Evolutionary conservation across 2,329 filamentous ascomycete genomes (phyloP).

Genomic region (Colletotrichum graminicola): DNA sequence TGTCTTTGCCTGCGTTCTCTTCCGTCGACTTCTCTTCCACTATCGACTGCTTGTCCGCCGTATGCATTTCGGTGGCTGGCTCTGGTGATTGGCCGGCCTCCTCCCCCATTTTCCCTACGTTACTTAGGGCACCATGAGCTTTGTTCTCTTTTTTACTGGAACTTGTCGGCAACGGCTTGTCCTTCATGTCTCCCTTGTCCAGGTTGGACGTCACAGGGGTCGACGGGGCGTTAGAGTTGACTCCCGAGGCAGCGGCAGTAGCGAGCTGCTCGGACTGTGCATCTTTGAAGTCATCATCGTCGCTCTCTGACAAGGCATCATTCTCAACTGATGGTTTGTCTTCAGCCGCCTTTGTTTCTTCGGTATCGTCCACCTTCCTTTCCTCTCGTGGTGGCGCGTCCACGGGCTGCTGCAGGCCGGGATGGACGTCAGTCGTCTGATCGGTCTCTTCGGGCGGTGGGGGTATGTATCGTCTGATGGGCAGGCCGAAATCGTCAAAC

Average conservation of each 20-base stretch:
- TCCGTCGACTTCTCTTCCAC: neutral
- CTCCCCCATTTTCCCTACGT: neutral
- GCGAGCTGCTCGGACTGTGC: constrained; percentile 43
- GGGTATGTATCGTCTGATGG: constrained; percentile 65
- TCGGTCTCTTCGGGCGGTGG: constrained; percentile 44
- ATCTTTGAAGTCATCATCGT: constrained; percentile 47
- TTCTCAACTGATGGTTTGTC: constrained; percentile 25
- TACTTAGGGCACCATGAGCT: neutral
- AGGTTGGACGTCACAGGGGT: constrained; percentile 32
- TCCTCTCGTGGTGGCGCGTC: constrained; percentile 23
- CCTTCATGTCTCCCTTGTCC: constrained; percentile 24
- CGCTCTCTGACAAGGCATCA: constrained; percentile 45
- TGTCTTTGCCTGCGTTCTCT: constrained; percentile 3
- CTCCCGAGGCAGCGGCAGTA: constrained; percentile 27
- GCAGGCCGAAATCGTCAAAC: constrained; percentile 79
- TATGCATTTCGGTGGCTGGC: neutral
- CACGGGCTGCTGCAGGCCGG: constrained; percentile 19
- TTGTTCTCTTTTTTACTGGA: constrained; percentile 25
- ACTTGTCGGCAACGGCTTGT: constrained; percentile 10
- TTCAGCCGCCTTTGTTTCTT: constrained; percentile 35
- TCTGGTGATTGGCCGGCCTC: constrained; percentile 14
- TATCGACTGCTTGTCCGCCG: neutral
- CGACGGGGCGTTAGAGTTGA: constrained; percentile 31
- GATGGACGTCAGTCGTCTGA: constrained; percentile 24
- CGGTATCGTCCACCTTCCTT: constrained; percentile 23